Evolutionary conservation across 2,329 filamentous ascomycete genomes (phyloP), one percentile per base, ranked within the genome.

Genomic region (Chaetomium sp.): DNA sequence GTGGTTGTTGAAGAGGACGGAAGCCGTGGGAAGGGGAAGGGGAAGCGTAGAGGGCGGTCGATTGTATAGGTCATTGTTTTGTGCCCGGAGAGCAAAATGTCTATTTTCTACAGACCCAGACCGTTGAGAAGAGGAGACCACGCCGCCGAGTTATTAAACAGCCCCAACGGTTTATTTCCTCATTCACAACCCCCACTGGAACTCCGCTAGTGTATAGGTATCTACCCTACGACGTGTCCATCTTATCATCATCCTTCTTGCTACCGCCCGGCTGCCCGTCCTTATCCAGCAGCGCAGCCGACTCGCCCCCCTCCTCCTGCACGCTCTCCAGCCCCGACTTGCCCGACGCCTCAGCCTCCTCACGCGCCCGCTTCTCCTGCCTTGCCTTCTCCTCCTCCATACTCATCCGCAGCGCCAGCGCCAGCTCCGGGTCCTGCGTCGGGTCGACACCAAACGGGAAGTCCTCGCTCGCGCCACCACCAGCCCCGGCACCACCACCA

Each of bases 321-420:
- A 97, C 90, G 47, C 84, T 84, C 67, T 91, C 90, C 63, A 97
- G 77, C 48, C 59, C 60, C 32, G 62, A 60, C 59, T 66, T 65
- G 50, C 64, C 61, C 53, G 88, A 81, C 44, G 82, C 80, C 63
- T 84, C 81, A 64, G 89, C 86, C 64, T 89, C 86, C 61, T 89
- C 84, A 65, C 85, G 84, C 65, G 87, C 89, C 67, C 87, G 84
- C 74, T 90, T 90, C 71, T 96, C 91, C 73, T 95, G 86, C 66
- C 94, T 80, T 59, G 91, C 91, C 76, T 95, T 95, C 74, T 99
- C 94, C 70, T 99, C 94, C 71, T 99, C 94, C 82, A 95, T 90
- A 72, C 89, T 95, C 90, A 99, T 96, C 61, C 94, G 86, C 69
- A 99, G 77, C 52, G 94, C 94, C 64, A 99, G 82, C 27, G 94